Evolutionary conservation across 352 stramenopile genomes (phyloP), one percentile per base, ranked within the genome.

Genomic region (Pythium guiyangense): DNA sequence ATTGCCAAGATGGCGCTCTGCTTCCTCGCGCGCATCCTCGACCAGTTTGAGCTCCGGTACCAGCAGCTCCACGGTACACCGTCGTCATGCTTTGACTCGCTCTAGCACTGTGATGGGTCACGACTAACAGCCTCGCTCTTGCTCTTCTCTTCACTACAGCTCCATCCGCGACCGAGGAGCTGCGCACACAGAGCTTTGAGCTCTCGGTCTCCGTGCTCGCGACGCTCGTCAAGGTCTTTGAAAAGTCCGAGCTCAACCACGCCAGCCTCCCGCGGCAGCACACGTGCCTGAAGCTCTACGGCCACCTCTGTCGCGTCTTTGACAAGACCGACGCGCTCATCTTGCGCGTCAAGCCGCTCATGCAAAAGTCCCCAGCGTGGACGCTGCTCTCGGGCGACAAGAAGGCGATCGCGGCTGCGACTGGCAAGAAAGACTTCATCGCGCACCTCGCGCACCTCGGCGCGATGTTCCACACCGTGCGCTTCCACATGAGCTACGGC

Each of bases 1-100:
- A 74, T 90, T 59, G 77, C 77, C 4, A 64, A 67, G 35, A 69
- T 90, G 42, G 79, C 78, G 58, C 61, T 88, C 47, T 85, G 74
- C 49, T 70, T 91, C 40, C 65, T 93, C 22, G 56, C 67, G 46
- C 78, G 77, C 11, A 71, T 90, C 35, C 67, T 77, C 29, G 77
- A 90, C 55, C 78, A 88, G 62, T 87, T 85, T 25, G 74, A 82
- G 52, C 71, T 78, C 42, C 66, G 54, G 2, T 69, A 71, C 55
- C 62, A 74, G 37, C 35, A 44, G 27, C 44, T 20, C 29, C 49
- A 45, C 31, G 31, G 27, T 53, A 25, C 25, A 25, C 39, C 31
- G 10, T 6, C 31, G 5, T 37, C 8, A 11, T 12, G 31, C 31
- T 12, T 10, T 37, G 8, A 6, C 8, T 37, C 31, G 31, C 31